Base-by-base conservation (phyloP, 805 yeast genomes). In the Torulaspora quercuum region DNA sequence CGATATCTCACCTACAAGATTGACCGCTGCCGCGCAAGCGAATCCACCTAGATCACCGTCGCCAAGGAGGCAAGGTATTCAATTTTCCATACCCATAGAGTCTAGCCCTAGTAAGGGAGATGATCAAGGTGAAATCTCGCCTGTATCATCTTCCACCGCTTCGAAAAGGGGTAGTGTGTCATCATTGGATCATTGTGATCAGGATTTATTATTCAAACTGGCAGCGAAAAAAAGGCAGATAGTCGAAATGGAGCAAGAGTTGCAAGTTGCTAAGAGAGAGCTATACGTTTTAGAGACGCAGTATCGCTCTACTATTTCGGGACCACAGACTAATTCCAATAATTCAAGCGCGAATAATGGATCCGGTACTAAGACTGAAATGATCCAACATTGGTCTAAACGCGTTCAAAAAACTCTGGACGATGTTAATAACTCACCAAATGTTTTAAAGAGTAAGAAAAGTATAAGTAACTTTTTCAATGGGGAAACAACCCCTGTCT, bases 191-290 rank as follows among this genome's bases (percentile, higher is more conserved):
- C 41, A 37, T 12, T 21, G 32, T 16, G 38, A 47, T 2, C 38
- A 47, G 13, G 43, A 42, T 21, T 10, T 72, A 11, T 49, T 72
- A 23, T 66, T 56, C 35, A 54, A 57, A 27, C 45, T 72, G 33
- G 77, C 82, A 0, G 49, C 69, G 2, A 78, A 78, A 49, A 80
- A 77, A 48, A 65, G 78, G 41, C 68, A 68, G 37, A 67, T 78
- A 6, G 43, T 67, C 11, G 80, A 76, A 32, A 52, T 74, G 39
- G 72, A 70, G 48, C 57, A 64, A n/a, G 64, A 65, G 21, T 51
- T 67, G 35, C 61, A 63, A 9, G 15, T 23, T 16, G 47, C 70
- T 3, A 68, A 69, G 44, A 48, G 47, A 4, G 75, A 72, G 19
- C 42, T 73, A 14, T 49, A 48, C 10, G 46, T 46, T 4, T 39